Evolutionary conservation across 2,329 filamentous ascomycete genomes (phyloP).

Genomic region (Fusarium cyanostomum): DNA sequence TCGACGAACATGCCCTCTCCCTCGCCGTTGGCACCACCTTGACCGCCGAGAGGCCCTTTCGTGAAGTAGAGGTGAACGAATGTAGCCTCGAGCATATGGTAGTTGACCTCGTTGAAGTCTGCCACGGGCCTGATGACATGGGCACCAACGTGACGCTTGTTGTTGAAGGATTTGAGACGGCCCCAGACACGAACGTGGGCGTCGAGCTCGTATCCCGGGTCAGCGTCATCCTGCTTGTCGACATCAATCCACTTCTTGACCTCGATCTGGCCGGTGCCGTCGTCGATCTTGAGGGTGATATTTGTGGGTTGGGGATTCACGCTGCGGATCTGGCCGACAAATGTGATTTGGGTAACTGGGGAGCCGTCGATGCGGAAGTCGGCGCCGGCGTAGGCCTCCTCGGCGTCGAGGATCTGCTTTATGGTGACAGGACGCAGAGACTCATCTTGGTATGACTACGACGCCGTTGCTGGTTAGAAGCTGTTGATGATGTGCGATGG

Average conservation of each 20-base stretch:
- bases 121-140: conserved; percentile 81
- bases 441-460: conserved; percentile 75
- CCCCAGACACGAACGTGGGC: conserved; percentile 89
- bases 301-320: conserved; percentile 90
- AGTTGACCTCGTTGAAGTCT: conserved; percentile 92
- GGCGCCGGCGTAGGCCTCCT: conserved; percentile 75
- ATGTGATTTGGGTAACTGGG: conserved; percentile 76
- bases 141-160: conserved; percentile 82
- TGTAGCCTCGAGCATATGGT: conserved; percentile 89
- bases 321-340: conserved; percentile 90
- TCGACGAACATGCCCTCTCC: conserved; percentile 67
- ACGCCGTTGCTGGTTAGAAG: conserved; percentile 13
- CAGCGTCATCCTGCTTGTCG: conserved; percentile 60
- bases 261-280: conserved; percentile 92
- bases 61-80: conserved; percentile 88
- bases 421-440: conserved; percentile 93
- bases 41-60: conserved; percentile 66
- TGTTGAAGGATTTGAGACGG: conserved; percentile 82
- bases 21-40: conserved; percentile 52
- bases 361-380: conserved; percentile 86
- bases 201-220: conserved; percentile 71
- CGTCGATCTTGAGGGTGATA: conserved; percentile 91
- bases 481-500: background rate
- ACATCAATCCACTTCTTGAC: conserved; percentile 87
- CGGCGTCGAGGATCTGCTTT: conserved; percentile 89